Evolutionary conservation across 2,329 filamentous ascomycete species (phyloP).

Genomic region (Blumeria graminis): DNA sequence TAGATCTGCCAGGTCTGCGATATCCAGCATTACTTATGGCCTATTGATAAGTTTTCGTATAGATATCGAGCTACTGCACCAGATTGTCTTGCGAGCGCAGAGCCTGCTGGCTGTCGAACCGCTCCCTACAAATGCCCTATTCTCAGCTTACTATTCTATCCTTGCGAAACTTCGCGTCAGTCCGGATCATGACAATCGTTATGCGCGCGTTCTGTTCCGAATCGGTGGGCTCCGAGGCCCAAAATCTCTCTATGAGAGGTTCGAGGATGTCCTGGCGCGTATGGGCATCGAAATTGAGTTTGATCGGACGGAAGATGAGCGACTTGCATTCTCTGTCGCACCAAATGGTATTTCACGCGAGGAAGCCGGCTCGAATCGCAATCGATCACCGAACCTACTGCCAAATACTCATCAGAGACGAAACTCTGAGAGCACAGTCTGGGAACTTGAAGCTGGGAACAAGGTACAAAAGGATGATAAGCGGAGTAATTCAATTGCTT

Average conservation of each 20-base stretch:
- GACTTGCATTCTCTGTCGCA: background rate
- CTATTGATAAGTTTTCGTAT: background rate
- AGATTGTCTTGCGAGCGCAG: conserved; percentile 51
- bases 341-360: background rate
- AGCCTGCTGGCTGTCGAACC: conserved; percentile 30
- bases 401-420: conserved; percentile 8
- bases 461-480: conserved; percentile 2
- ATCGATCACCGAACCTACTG: background rate
- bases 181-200: conserved; percentile 48
- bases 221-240: conserved; percentile 41
- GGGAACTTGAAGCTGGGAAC: conserved; percentile 8
- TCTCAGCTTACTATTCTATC: conserved; percentile 55
- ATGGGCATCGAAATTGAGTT: conserved; percentile 52
- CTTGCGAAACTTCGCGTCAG: conserved; percentile 47
- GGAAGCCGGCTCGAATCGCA: background rate
- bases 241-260: conserved; percentile 39
- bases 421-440: conserved; percentile 15
- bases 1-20: background rate
- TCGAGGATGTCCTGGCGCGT: conserved; percentile 38
- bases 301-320: conserved; percentile 16
- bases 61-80: conserved; percentile 62
- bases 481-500: conserved; percentile 11
- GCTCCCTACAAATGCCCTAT: conserved; percentile 53
- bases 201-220: conserved; percentile 56
- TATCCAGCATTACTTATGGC: too few species aligned